Percentiles rank a stretch among this genome's conserved stretches.
Evolutionary conservation across 768 basidiomycete genomes (phyloP).

Genomic region (Sporobolomyces pararoseus): DNA sequence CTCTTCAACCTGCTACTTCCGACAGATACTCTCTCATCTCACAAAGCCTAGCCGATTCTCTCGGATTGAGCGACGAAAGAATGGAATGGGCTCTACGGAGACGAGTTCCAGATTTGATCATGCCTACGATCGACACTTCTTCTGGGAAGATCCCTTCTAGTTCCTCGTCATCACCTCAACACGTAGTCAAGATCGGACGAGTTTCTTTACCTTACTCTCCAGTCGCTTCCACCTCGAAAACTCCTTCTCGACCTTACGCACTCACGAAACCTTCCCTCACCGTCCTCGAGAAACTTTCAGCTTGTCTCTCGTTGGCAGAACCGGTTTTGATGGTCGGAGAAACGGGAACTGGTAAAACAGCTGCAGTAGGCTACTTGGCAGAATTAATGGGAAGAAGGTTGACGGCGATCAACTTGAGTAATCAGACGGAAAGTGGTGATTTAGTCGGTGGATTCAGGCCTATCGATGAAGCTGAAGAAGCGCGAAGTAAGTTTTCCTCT

Average conservation of each 20-base stretch:
- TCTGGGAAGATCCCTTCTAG: constrained; percentile 52
- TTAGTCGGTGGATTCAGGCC: constrained; percentile 93
- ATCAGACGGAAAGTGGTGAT: constrained; percentile 93
- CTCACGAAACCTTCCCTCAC: constrained; percentile 78
- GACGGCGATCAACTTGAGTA: constrained; percentile 85
- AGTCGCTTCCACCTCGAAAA: constrained; percentile 49
- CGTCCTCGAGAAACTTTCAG: constrained; percentile 74
- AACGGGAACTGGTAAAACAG: constrained; percentile 99
- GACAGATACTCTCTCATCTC: constrained; percentile 37
- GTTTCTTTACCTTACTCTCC: constrained; percentile 30
- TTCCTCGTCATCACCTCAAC: constrained; percentile 50
- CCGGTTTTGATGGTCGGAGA: constrained; percentile 90
- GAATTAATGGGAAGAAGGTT: constrained; percentile 69
- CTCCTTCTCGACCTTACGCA: constrained; percentile 65
- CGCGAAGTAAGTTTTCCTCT: constrained; percentile 32
- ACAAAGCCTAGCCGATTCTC: constrained; percentile 24
- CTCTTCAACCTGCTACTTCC: constrained; percentile 56
- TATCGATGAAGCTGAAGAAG: constrained; percentile 62
- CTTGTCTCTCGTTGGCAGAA: constrained; percentile 67
- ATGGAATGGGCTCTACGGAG: constrained; percentile 65
- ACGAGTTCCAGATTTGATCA: constrained; percentile 63
- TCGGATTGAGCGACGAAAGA: constrained; percentile 58
- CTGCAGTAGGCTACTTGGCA: constrained; percentile 80
- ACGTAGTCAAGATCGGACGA: constrained; percentile 53
- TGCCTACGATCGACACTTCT: constrained; percentile 67